Evolutionary conservation across 1,284 basidiomycete genomes (phyloP).

Genomic region (Coniferiporia sulphurascens): DNA sequence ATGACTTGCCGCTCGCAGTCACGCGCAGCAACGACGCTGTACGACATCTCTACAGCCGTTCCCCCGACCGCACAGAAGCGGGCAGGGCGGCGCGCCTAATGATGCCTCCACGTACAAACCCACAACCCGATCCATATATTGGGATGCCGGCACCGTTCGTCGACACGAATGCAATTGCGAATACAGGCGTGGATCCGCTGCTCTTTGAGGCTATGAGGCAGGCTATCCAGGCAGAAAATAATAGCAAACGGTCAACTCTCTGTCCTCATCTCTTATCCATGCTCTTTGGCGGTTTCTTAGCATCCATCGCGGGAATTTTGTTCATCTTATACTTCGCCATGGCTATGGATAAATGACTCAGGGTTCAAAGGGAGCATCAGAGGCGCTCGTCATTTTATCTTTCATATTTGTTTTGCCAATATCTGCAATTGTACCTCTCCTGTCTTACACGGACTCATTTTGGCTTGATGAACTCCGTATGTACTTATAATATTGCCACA

Average conservation of each 20-base stretch:
- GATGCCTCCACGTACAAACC: not conserved
- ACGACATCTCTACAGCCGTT: not conserved
- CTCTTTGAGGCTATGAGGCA: not conserved
- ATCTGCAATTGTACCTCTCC: too few relatives aligned
- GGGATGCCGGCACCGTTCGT: too few relatives aligned
- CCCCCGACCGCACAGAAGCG: not conserved
- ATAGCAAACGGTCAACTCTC: not conserved
- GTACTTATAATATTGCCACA: not conserved
- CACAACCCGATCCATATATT: not conserved
- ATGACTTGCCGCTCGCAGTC: not conserved
- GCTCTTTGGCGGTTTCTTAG: too few relatives aligned
- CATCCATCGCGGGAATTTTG: too few relatives aligned
- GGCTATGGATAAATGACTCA: too few relatives aligned
- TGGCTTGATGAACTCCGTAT: too few relatives aligned
- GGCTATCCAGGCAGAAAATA: not conserved
- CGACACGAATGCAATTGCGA: not conserved
- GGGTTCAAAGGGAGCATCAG: too few relatives aligned
- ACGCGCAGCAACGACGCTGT: not conserved
- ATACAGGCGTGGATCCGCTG: not conserved
- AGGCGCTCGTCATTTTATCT: too few relatives aligned
- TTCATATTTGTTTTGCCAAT: too few relatives aligned
- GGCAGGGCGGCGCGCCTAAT: not conserved
- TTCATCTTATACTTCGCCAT: too few relatives aligned
- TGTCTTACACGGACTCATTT: too few relatives aligned
- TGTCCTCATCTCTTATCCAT: not conserved